Base-by-base conservation (phyloP, 805 yeast genomes). In the Saccharomycopsis javanensis region DNA sequence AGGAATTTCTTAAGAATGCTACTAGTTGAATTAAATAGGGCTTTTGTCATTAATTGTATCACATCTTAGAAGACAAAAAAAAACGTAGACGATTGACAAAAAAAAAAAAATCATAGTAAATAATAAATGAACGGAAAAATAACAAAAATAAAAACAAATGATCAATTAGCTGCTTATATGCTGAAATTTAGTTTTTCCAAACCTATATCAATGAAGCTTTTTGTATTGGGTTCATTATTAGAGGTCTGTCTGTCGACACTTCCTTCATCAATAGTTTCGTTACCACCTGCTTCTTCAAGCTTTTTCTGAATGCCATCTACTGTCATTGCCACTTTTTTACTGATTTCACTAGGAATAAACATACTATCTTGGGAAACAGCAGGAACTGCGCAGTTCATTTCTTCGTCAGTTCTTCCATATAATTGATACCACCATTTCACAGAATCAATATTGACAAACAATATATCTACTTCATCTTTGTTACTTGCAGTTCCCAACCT, bases 361-460 rank as follows among this genome's bases (percentile, higher is more conserved):
- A 42, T 6, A 25, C 48, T 42, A 4, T 42, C 48, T 5, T 42
- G 48, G 1, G 28, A n/a, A 6, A 20, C 27, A 15, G 23, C 48
- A 3, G 28, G 48, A 3, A n/a, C 15, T 11, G 25, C n/a, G 1
- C n/a, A 42, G 57, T 82, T 81, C 83, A 83, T 77, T 62, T 84
- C 89, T 45, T 81, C 80, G 65, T 86, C 85, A 3, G 81, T 72
- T 55, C 92, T 72, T 0, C 96, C 96, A 66, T 85, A 88, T 27
- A 87, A 71, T 64, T 88, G 95, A 66, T 78, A 80, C 98, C 98
- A 91, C 92, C 96, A 92, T 61, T 79, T 78, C n/a, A 84, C 77
- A 51, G 80, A 79, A 20, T 75, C 76, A 59, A 74, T 76, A 67
- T 82, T 79, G 31, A 92, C 89, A 53, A 80, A 79, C 53, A 75